Base-by-base conservation (phyloP, 805 yeast genomes). In the Yarrowia phangngaensis region DNA sequence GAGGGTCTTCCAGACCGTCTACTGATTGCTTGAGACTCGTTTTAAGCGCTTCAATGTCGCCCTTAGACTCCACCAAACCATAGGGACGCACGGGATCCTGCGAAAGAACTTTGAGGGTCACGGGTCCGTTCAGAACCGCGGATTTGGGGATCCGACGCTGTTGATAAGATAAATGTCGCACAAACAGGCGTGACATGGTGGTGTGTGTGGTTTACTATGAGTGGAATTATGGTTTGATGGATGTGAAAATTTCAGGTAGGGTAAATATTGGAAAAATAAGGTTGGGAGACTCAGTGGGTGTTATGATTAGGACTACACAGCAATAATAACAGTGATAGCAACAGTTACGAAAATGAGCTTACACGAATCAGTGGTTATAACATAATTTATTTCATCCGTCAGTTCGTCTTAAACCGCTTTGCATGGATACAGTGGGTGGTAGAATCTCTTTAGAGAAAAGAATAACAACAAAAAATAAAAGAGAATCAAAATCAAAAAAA, bases 1-100 rank as follows among this genome's bases (percentile, higher is more conserved):
- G 56, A 6, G 73, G 72, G 58, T 85, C 83, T 4, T 82, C 71
- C 31, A 89, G 68, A 31, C 70, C 55, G 58, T 71, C 80, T 53
- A 74, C 70, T 16, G 48, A 41, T 6, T 27, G 32, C 4, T 20
- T 4, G 1, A 41, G 28, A 3, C 28, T 4, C 12, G 28, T 4
- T 16, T 29, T 28, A 16, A 41, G 22, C 9, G 35, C 20, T 4
- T 41, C 48, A 13, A 41, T 5, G n/a, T 41, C 48, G n/a, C 15
- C 17, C 17, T 29, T 30, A 20, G 48, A 41, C 22, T 41, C 48
- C 20, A 14, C 3, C 20, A 41, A 35, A 22, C 48, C 48, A 17
- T 41, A 41, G 17, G 48, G 48, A 6, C 48, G 48, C 17, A 9
- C n/a, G n/a, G 27, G 3, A 15, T 29, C 35, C 17, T 41, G 20